Evolutionary conservation across 2,329 filamentous ascomycete species (phyloP), one percentile per base, ranked within the genome.

Genomic region (Harringtonia aguacate): DNA sequence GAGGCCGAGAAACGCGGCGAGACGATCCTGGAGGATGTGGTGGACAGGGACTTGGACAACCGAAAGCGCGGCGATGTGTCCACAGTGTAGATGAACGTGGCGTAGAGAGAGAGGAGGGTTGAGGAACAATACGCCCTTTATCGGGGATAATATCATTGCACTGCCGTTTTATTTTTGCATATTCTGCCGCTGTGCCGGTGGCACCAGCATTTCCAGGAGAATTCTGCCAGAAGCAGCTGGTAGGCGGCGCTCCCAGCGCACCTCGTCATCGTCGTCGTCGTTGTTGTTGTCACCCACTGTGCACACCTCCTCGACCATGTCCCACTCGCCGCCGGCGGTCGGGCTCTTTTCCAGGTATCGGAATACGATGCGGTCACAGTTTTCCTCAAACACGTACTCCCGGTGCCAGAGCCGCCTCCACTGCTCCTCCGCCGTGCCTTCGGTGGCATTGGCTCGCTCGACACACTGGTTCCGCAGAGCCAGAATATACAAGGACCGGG

Each of bases 401-500:
- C 61, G 53, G 2, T 58, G 56, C 45, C 56, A 53, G 2, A 64
- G 49, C 0, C 61, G 54, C 21, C 35, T 39, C 60, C 58, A 67
- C 45, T 64, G 62, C 14, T 60, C 56, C 8, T 56, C 39, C 18
- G 59, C 55, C 9, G 53, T 46, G 4, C 57, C 65, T 12, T 63
- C 61, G 15, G 39, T 44, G 2, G 49, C 50, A 38, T 58, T 59
- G 29, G 53, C 50, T 1, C 42, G 21, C 50, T 68, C 65, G 0
- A 61, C 50, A 35, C 60, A 58, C 4, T 55, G 52, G 48, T 66
- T 66, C 35, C 59, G 60, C 4, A 62, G 45, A 1, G 62, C 60
- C 34, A 68, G 61, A 6, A 62, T 64, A 1, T 59, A 50, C 35
- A 65, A 64, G 1, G 65, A 56, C 8, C 61, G 56, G 31, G 61